Percentiles rank a stretch among this genome's conserved stretches.
phyloP scores from a whole-genome alignment of 129 eudicot species.

The sunflower (Helianthus annuus) region HanXRQr2.0-SUNRISE NC_035449.2:49820101-49820600 shows the following conservation, averaged over 20 bases:
- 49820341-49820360: constrained; percentile 94
- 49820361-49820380: constrained; percentile 98
- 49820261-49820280: constrained; percentile 98
- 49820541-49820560: constrained; percentile 38
- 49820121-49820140: constrained; percentile 71
- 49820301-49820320: constrained; percentile 70
- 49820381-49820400: constrained; percentile 98
- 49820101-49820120: constrained; percentile 87
- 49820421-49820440: constrained; percentile 39
- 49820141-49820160: constrained; percentile 93
- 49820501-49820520: neutral
- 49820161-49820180: constrained; percentile 90
- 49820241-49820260: constrained; percentile 94
- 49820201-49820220: constrained; percentile 85
- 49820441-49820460: constrained; percentile 30
- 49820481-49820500: constrained; percentile 28
- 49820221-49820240: constrained; percentile 90
- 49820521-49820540: neutral
- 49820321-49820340: constrained; percentile 82
- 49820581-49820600: neutral
- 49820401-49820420: constrained; percentile 79
- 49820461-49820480: neutral
- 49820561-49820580: constrained; percentile 9
- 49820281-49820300: constrained; percentile 85
- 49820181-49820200: constrained; percentile 84